Base-by-base conservation (phyloP, 345 rosid species). In the Brassica rapa region DNA sequence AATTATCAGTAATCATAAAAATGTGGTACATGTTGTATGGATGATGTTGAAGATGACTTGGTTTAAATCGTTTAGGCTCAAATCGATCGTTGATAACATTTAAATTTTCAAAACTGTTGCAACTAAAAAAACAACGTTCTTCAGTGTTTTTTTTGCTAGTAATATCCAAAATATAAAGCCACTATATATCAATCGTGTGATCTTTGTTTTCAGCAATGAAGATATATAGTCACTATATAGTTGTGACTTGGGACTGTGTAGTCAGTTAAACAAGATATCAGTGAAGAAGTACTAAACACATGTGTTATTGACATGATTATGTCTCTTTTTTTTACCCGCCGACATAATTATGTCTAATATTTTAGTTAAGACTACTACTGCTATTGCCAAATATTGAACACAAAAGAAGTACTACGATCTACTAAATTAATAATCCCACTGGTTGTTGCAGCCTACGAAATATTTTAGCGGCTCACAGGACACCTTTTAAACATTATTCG, bases 391-490 rank as follows among this genome's bases (percentile, higher is more conserved):
- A 65, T 55, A 66, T 35, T 6, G 56, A 57, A 57, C 2, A 5
- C 27, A 59, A 23, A 59, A 23, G 16, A 6, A 55, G 21, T 66
- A 25, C 29, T 66, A 8, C 27, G 6, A 66, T 3, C 14, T 68
- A 59, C 24, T 59, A 41, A 59, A 76, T 57, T 39, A 75, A 27
- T 57, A 12, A 43, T 68, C 15, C 51, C 30, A 59, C 16, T 43
- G 69, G 79, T 68, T 60, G 73, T 68, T 68, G 73, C 16, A 76
- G 62, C 74, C 74, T 76, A 76, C 12, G 68, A 59, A 68, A 27
- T 60, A 59, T 16, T 43, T 24, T 43, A 60, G 79, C 62, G 30
- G 25, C 68, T 76, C 69, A 29, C 73, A 59, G 37, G 49, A 59
- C 61, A 68, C 70, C 73, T 68, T 68, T 67, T 25, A 43, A 67